Evolutionary conservation across 2,329 filamentous ascomycete genomes (phyloP), one percentile per base, ranked within the genome.

Genomic region (Aspergillus unguis): DNA sequence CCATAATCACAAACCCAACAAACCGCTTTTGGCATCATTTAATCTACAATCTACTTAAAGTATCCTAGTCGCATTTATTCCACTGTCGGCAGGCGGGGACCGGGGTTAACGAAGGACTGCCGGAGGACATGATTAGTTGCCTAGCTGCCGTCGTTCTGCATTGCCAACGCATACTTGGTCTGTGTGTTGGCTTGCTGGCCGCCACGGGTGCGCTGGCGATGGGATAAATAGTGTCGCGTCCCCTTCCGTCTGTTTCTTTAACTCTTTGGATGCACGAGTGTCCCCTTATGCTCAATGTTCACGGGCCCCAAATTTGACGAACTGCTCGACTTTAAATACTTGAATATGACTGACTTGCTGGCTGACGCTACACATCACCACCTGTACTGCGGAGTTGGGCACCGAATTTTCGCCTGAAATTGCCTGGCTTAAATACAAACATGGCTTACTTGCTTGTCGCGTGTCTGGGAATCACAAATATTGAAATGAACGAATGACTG

Each of bases 121-220:
- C 36, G n/a, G 45, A 55, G 47, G 53, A 56, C 52, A 58, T 57
- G 56, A 55, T 60, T 62, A 62, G 58, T 56, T 57, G 57, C 60
- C 60, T 62, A 62, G 58, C 55, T 57, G 57, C 60, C 60, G 60
- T 58, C 58, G 55, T 53, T 55, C 62, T 64, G 62, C 62, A 64
- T 52, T 62, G 62, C 62, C 62, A 64, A 64, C 62, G 56, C 62
- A 64, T 63, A 60, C 48, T 58, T 64, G 62, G 62, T 63, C 61
- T 60, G 62, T 64, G 62, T 64, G 58, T 56, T 56, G 50, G 42
- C 47, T 51, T 10, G 23, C 41, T 48, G 51, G 31, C 33, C 44
- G 44, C 48, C 44, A 46, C 33, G 11, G 28, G 35, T n/a, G 8
- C 35, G 50, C 41, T 47, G 48, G 48, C n/a, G 51, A 50, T 48